Evolutionary conservation across 73 alveolate genomes (phyloP), one percentile per base, ranked within the genome.

Genomic region (Paramecium tetraurelia): DNA sequence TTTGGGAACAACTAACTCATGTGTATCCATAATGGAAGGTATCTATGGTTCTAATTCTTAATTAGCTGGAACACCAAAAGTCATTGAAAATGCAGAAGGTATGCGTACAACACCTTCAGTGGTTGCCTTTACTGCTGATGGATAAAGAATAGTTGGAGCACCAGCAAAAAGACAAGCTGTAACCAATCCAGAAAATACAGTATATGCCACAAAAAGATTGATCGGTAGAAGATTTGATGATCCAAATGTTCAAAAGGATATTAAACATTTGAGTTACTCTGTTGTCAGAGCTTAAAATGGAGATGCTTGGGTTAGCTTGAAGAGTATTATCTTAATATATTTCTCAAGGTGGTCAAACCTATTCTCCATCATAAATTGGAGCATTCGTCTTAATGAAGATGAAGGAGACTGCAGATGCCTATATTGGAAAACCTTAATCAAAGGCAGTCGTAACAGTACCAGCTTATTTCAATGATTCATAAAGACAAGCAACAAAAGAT

Each of bases 1-100:
- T 93, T 87, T 98, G 95, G 99, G 99, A 20, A 98, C 99, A 48
- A 98, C 99, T 72, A 97, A 96, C 98, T 99, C 99, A 14, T 98
- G 99, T 85, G 99, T 99, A 18, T 99, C 99, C 12, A 97, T 98
- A 22, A 95, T 94, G 97, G 99, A 96, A 94, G 99, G 99, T 89
- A 69, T 5, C 9, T 9, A 24, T 20, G 8, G 4, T 12, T 11
- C 9, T 14, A 40, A 41, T 48, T 1, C 22, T 6, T 31, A 20
- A 53, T 3, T 80, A 44, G 90, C 57, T 24, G 96, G 95, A 89
- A 93, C 95, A 33, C 97, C 99, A 10, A 98, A 97, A 76, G 98
- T 98, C 36, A 97, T 99, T 38, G 99, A 97, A 20, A 96, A 97
- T 57, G 98, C 99, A 46, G 99, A 95, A 85, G 99, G 99, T 71